Conservation (phyloP, 2,329 filamentous ascomycete species). For the Bipolaris oryzae region DNA sequence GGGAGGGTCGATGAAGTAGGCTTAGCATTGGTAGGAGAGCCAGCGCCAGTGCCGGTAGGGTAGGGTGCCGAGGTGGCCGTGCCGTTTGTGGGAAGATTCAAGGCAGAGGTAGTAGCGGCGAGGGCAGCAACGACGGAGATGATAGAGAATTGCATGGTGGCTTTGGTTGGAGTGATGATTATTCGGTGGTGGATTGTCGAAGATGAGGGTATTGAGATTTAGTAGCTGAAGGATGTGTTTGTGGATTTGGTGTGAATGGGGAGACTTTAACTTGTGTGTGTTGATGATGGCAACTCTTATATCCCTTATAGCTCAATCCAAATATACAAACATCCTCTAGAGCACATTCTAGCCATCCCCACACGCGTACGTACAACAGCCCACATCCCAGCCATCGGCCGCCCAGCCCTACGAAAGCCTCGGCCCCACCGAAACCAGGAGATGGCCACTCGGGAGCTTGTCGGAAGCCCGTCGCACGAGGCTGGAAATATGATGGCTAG, state of each 20-base stretch:
- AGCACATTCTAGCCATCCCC: constrained; percentile 11
- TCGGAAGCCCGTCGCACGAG: not conserved
- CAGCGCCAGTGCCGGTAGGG: constrained; percentile 35
- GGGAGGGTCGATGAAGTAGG: constrained; percentile 27
- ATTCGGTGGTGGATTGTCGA: not conserved
- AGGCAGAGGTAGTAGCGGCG: constrained; percentile 36
- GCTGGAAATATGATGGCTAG: not conserved
- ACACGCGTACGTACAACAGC: constrained; percentile 18
- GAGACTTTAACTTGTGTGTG: not conserved
- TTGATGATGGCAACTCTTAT: constrained; percentile 11
- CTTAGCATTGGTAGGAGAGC: constrained; percentile 19
- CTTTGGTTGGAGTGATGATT: constrained; percentile 9
- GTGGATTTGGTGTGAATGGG: too few species aligned
- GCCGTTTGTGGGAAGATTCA: constrained; percentile 32
- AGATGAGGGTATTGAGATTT: not conserved
- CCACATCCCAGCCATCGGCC: constrained; percentile 16
- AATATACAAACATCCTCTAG: not conserved
- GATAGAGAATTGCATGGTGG: constrained; percentile 43
- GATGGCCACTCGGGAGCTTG: constrained; percentile 2
- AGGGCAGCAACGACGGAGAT: constrained; percentile 32
- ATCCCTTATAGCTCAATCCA: constrained; percentile 5
- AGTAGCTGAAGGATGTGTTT: not conserved
- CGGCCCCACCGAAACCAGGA: constrained; percentile 5
- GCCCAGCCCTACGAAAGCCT: constrained; percentile 13
- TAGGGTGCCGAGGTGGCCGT: constrained; percentile 28